Conservation (phyloP, 768 basidiomycete species). For the Mycena vitilis region DNA sequence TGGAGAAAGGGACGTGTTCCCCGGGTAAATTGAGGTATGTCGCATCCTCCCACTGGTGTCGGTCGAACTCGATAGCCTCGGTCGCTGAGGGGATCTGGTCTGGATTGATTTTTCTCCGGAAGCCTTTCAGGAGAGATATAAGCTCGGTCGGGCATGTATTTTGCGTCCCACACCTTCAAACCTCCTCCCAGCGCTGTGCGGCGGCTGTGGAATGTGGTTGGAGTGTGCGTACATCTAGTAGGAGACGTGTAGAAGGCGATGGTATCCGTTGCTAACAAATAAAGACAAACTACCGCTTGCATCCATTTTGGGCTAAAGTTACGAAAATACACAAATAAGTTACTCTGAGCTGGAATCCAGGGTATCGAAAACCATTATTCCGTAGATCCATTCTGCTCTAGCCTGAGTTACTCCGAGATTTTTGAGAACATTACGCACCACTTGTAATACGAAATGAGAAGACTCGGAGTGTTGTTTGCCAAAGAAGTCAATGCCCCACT, state of each 20-base stretch:
- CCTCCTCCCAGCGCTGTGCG: constrained; percentile 70
- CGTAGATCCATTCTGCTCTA: too few species aligned
- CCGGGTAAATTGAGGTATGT: constrained; percentile 70
- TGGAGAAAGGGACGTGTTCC: constrained; percentile 81
- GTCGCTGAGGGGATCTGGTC: constrained; percentile 93
- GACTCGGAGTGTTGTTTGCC: background rate
- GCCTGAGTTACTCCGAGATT: background rate
- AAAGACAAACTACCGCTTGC: constrained; percentile 12
- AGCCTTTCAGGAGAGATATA: constrained; percentile 52
- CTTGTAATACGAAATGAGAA: constrained; percentile 4
- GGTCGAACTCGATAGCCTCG: constrained; percentile 81
- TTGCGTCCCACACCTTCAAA: constrained; percentile 54
- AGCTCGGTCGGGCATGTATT: background rate
- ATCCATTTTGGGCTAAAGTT: constrained; percentile 11
- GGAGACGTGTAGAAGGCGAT: background rate
- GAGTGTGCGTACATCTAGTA: constrained; percentile 55
- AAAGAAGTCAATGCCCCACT: constrained; percentile 23
- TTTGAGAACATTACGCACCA: background rate
- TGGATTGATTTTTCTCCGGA: constrained; percentile 86
- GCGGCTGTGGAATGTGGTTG: constrained; percentile 74
- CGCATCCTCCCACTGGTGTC: constrained; percentile 79
- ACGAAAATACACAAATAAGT: too few species aligned
- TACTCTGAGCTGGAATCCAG: too few species aligned
- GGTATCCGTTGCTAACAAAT: background rate
- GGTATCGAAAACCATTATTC: too few species aligned